phyloP scores from a whole-genome alignment of 1,284 basidiomycete genomes.

The Heimioporus punctisporus region DNA sequence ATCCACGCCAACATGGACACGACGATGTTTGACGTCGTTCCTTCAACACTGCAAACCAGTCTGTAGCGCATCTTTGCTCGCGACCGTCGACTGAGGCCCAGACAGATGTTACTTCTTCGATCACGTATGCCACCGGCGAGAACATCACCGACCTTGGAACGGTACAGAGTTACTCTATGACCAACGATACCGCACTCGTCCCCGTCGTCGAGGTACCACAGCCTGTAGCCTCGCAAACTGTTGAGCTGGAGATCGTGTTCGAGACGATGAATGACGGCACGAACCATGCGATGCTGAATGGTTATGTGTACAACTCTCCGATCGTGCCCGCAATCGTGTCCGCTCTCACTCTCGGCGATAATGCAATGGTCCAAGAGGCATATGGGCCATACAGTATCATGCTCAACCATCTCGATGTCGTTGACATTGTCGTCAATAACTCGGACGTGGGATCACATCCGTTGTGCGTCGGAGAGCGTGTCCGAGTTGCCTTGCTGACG shows the following conservation, averaged over 20 bases:
- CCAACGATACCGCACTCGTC: slow-evolving; percentile 64
- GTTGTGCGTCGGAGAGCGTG: slow-evolving; percentile 55
- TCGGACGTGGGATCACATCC: slow-evolving; percentile 79
- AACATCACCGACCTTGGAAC: slow-evolving; percentile 50
- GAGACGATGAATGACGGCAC: slow-evolving; percentile 80
- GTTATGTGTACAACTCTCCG: slow-evolving; percentile 70
- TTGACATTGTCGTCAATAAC: slow-evolving; percentile 86
- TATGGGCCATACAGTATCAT: slow-evolving; percentile 85
- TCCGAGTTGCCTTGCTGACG: not conserved
- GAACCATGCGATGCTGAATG: slow-evolving; percentile 77
- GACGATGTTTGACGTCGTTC: slow-evolving; percentile 85
- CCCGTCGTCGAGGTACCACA: slow-evolving; percentile 52
- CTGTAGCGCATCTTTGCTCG: slow-evolving; percentile 25
- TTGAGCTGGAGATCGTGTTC: slow-evolving; percentile 62
- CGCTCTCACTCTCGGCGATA: slow-evolving; percentile 73
- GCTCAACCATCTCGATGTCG: slow-evolving; percentile 72
- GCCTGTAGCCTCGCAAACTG: slow-evolving; percentile 45
- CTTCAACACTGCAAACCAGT: slow-evolving; percentile 76
- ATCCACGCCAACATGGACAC: slow-evolving; percentile 92
- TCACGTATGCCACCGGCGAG: slow-evolving; percentile 62
- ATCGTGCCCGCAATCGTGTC: slow-evolving; percentile 78
- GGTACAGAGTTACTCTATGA: slow-evolving; percentile 54
- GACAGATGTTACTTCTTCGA: slow-evolving; percentile 76
- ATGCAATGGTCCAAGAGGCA: slow-evolving; percentile 66
- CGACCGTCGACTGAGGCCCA: slow-evolving; percentile 1